These are phyloP conservation scores for Hordeum marinum DNA, from an alignment of 176 grass and related monocot species.

Conservation along the genomic window DNA sequence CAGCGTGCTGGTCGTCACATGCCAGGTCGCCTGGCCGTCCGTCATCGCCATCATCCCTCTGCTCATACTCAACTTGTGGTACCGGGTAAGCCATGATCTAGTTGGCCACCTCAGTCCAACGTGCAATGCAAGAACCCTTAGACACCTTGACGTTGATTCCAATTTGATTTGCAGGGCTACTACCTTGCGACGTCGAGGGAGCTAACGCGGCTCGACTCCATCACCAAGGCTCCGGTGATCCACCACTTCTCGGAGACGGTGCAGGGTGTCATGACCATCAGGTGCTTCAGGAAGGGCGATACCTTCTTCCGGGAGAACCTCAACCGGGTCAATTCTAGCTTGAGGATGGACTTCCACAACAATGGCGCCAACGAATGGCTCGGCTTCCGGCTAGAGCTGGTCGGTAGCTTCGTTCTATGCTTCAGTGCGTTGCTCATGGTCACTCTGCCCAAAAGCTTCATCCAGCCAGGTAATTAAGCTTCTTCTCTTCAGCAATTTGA, in stretches of 20 bases:
- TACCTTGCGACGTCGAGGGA: constrained; percentile 86
- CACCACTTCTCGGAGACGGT: constrained; percentile 99
- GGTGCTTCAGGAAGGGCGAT: constrained; percentile 79
- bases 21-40: constrained; percentile 89
- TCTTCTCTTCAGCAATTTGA: not conserved
- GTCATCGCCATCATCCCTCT: constrained; percentile 70
- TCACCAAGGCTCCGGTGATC: constrained; percentile 98
- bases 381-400: constrained; percentile 76
- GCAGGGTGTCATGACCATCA: constrained; percentile 85
- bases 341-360: constrained; percentile 97
- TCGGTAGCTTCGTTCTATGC: constrained; percentile 81
- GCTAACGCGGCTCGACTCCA: constrained; percentile 86
- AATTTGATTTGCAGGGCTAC: constrained; percentile 44
- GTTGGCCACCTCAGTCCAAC: not conserved
- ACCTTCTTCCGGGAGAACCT: constrained; percentile 76
- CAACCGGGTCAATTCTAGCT: constrained; percentile 76
- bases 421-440: constrained; percentile 87
- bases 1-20: constrained; percentile 59
- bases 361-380: constrained; percentile 98
- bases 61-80: constrained; percentile 79
- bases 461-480: constrained; percentile 59
- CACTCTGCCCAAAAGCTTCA: constrained; percentile 65
- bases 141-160: not conserved
- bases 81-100: constrained; percentile 51
- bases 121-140: not conserved